Base-by-base conservation (phyloP, 768 basidiomycete genomes). In the Ramaria sp. region DNA sequence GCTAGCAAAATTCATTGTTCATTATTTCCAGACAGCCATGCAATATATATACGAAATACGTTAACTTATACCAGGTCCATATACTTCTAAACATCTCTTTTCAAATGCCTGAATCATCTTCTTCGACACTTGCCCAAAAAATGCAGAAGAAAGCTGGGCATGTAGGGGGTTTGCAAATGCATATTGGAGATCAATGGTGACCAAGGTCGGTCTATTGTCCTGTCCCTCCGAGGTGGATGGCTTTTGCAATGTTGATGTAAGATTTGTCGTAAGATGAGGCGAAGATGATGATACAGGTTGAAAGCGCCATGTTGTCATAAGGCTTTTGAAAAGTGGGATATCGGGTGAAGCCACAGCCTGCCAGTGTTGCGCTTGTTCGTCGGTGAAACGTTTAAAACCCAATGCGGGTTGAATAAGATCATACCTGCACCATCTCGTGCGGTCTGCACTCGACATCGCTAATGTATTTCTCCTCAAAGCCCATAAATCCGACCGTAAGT, bases 21-120 rank as follows among this genome's bases (percentile, higher is more conserved):
- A n/a, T n/a, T n/a, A n/a, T n/a, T n/a, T n/a, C n/a, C n/a, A n/a
- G n/a, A n/a, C n/a, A n/a, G n/a, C n/a, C n/a, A n/a, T n/a, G n/a
- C n/a, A n/a, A n/a, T n/a, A n/a, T n/a, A n/a, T n/a, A n/a, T n/a
- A n/a, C n/a, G n/a, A n/a, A n/a, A n/a, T n/a, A 34, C 13, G 32
- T 42, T 56, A 56, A 51, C 47, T 42, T 22, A 34, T 42, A n/a
- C 58, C 55, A 15, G 64, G 65, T 4, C 88, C 86, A 61, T 92
- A 93, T 5, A 95, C 71, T 49, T 76, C 70, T 53, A 73, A 43
- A 66, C 91, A 95, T 25, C 93, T 78, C 59, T 84, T 75, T 69
- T 97, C 93, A 61, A 99, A 99, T 1, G 94, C 93, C 51, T 83
- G 71, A 22, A 97, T 83, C 91, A 96, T 97, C 68, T 85, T 75